Evolutionary conservation across 2,329 filamentous ascomycete species (phyloP), one percentile per base, ranked within the genome.

Genomic region (Xylariaceae sp.): DNA sequence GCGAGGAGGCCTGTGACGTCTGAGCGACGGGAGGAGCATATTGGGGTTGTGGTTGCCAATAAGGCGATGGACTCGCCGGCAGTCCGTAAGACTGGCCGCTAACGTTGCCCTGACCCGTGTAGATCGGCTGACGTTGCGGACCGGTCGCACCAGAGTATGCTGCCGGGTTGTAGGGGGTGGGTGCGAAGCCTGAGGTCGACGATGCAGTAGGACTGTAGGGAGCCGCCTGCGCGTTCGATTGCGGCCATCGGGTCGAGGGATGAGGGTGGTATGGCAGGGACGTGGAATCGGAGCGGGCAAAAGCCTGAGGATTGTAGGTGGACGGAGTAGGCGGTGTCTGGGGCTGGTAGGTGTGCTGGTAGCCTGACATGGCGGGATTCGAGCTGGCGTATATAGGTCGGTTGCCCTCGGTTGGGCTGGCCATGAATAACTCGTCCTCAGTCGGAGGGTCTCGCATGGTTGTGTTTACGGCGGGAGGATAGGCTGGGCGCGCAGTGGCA

Each of bases 281-380:
- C n/a, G 65, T 65, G 16, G 72, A 73, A 38, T 72, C 70, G 21
- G 71, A 65, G 35, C 71, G 65, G 35, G 61, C 64, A 54, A 76
- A 90, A 23, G 69, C 65, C 53, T 82, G 73, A 2, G 85, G 83
- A 51, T 89, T 90, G 59, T 89, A 90, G 27, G 72, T 57, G 15
- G 66, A 60, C 12, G 67, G 60, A 6, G 68, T 64, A 15, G 67
- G 57, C 42, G 69, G 59, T 40, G 64, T 49, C 37, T 64, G 56
- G 38, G 63, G 56, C 43, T 70, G 63, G 47, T 69, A 69, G 41
- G 68, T 63, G 42, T 72, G 65, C 40, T 72, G 65, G 51, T 75
- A 70, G 50, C 71, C 62, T 30, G 65, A 60, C 53, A 68, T 57
- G 47, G 69, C 56, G 60, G 58, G 52, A 57, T 55, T 59, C 44